Evolutionary conservation across 768 basidiomycete genomes (phyloP).

Genomic region (Suillus bovinus): DNA sequence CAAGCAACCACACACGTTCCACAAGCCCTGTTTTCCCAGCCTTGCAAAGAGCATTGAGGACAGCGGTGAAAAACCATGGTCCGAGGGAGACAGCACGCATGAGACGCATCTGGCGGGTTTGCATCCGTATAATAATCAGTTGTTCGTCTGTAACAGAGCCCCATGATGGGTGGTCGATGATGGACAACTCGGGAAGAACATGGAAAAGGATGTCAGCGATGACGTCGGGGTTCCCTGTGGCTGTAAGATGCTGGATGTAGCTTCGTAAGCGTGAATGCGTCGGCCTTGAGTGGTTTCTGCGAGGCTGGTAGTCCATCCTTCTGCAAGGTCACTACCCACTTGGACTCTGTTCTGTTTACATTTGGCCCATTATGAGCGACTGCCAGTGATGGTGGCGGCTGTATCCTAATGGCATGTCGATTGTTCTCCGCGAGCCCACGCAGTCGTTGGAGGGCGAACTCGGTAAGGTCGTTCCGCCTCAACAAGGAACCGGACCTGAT

Average conservation of each 20-base stretch:
- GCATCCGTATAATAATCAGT: constrained; percentile 27
- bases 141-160: constrained; percentile 24
- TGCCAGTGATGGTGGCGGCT: constrained; percentile 10
- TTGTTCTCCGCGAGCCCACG: constrained; percentile 23
- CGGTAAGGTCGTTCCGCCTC: constrained; percentile 43
- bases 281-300: constrained; percentile 26
- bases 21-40: constrained; percentile 53
- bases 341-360: constrained; percentile 1
- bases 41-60: constrained; percentile 64
- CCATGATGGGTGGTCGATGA: constrained; percentile 41
- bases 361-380: neutral
- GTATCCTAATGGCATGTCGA: constrained; percentile 26
- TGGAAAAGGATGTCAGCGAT: constrained; percentile 51
- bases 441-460: constrained; percentile 39
- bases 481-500: constrained; percentile 55
- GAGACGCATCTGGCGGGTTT: constrained; percentile 34
- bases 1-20: constrained; percentile 65
- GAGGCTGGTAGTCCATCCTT: neutral
- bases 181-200: constrained; percentile 55
- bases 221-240: constrained; percentile 45
- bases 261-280: constrained; percentile 51
- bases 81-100: constrained; percentile 50
- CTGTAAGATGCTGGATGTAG: constrained; percentile 52
- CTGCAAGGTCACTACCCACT: neutral
- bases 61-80: constrained; percentile 56